A percentile compares a stretch with the other conserved stretches of the same genome.
Evolutionary conservation across 1,139 yeast genomes (phyloP).

Genomic region (Hyphopichia burtonii): DNA sequence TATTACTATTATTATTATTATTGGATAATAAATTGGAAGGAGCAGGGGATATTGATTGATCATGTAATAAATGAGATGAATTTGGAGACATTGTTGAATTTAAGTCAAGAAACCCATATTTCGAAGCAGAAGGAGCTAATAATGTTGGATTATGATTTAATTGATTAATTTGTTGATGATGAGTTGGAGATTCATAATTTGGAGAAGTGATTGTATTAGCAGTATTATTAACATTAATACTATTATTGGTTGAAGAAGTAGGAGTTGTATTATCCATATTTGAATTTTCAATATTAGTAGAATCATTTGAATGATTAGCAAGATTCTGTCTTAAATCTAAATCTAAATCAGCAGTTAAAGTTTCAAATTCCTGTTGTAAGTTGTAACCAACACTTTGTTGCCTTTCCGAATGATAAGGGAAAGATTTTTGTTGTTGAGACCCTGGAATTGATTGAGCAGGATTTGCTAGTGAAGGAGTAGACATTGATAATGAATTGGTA

Average conservation of each 20-base stretch:
- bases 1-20: not conserved
- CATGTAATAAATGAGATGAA: conserved; percentile 8
- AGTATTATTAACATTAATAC: not conserved
- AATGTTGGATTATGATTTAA: conserved; percentile 12
- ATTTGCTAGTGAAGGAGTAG: not conserved
- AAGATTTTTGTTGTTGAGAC: conserved; percentile 4
- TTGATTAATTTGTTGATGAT: not conserved
- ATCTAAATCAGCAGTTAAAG: conserved; percentile 47
- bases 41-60: conserved; percentile 6
- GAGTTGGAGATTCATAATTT: not conserved
- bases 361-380: conserved; percentile 47
- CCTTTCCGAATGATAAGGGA: conserved; percentile 22
- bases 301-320: conserved; percentile 13
- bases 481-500: not conserved
- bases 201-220: conserved; percentile 1
- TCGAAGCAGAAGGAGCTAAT: conserved; percentile 23
- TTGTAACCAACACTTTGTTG: conserved; percentile 47
- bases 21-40: not conserved
- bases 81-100: conserved; percentile 19
- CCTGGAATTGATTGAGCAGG: not conserved
- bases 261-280: not conserved
- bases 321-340: conserved; percentile 34
- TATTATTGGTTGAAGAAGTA: conserved; percentile 31
- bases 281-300: conserved; percentile 27
- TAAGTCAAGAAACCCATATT: conserved; percentile 16